A percentile compares a stretch with the other conserved stretches of the same genome.
Conservation (phyloP, 2,329 filamentous ascomycete species). For the Pseudogymnoascus sp. region DNA sequence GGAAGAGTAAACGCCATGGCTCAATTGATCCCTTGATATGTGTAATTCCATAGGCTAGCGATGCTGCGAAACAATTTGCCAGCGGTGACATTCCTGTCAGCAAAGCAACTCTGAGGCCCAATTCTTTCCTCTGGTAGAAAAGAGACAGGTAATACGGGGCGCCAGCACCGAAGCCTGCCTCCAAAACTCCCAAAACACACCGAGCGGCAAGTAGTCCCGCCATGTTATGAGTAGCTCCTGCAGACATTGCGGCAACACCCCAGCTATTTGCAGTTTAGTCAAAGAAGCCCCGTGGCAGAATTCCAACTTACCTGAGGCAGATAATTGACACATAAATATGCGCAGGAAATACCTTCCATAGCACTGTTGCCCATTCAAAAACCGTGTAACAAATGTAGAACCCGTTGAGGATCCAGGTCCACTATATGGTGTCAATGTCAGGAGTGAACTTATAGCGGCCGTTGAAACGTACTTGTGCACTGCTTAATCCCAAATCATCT, state of each 20-base stretch:
- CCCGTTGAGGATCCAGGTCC: slow-evolving; percentile 14
- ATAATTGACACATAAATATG: slow-evolving; percentile 19
- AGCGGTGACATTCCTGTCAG: slow-evolving; percentile 27
- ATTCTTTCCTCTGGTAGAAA: slow-evolving; percentile 29
- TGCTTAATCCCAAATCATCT: neutral
- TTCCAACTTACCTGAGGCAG: slow-evolving; percentile 15
- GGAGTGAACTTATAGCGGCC: neutral
- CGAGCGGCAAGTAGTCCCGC: slow-evolving; percentile 31
- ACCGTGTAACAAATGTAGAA: slow-evolving; percentile 17
- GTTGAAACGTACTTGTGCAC: neutral
- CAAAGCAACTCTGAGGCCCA: slow-evolving; percentile 25
- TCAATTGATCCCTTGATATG: slow-evolving; percentile 23
- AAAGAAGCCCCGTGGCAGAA: neutral
- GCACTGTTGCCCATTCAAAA: slow-evolving; percentile 16
- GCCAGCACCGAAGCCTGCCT: slow-evolving; percentile 26
- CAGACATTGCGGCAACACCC: slow-evolving; percentile 24
- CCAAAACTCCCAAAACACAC: slow-evolving; percentile 19
- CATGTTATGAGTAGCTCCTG: slow-evolving; percentile 50
- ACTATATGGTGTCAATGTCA: neutral
- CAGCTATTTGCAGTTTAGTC: slow-evolving; percentile 10
- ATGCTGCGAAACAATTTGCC: slow-evolving; percentile 29
- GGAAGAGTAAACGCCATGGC: slow-evolving; percentile 27
- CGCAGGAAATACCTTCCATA: slow-evolving; percentile 22
- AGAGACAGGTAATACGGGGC: slow-evolving; percentile 28
- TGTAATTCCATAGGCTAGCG: slow-evolving; percentile 29